Evolutionary conservation across 768 basidiomycete genomes (phyloP), one percentile per base, ranked within the genome.

Genomic region (Russula olivacea): DNA sequence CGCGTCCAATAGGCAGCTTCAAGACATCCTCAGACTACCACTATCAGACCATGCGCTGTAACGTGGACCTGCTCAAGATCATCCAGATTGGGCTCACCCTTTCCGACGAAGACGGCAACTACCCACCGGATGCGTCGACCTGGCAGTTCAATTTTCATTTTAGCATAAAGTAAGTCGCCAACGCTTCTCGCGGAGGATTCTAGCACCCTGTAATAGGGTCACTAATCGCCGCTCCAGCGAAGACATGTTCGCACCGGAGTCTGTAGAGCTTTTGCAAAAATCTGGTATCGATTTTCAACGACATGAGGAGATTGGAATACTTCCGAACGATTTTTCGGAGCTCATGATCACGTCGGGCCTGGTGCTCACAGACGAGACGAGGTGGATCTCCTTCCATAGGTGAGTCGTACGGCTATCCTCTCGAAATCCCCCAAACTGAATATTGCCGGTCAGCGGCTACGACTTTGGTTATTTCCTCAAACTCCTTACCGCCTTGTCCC

Each of bases 101-200:
- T 32, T 88, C 91, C 45, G 93, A 98, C 74, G 93, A 95, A 73
- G 85, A 97, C 36, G 97, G 97, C 5, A 88, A 94, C 71, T 86
- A 87, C 61, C 93, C 95, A 12, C 86, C 86, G 68, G 95, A 96
- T 58, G 83, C 88, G 40, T 89, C 90, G 34, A 97, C 95, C 58
- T 99, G 97, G 97, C 97, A 99, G 75, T 99, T 99, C 78, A 99
- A 99, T 75, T 98, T 99, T 79, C 84, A 83, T 71, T 99, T 98
- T 75, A 91, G 84, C 74, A 76, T 94, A 65, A 83, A 83, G 96
- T 94, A 71, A 68, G 88, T 78, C 14, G 7, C 14, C 53, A 36
- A 49, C 21, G n/a, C 45, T 53, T 30, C 21, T 23, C 32, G 28
- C 43, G 43, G 45, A 45, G 52, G 36, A 53, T 45, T 34, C 21